Base-by-base conservation (phyloP, 352 stramenopile species). In the Pythium rishiriense region DNA sequence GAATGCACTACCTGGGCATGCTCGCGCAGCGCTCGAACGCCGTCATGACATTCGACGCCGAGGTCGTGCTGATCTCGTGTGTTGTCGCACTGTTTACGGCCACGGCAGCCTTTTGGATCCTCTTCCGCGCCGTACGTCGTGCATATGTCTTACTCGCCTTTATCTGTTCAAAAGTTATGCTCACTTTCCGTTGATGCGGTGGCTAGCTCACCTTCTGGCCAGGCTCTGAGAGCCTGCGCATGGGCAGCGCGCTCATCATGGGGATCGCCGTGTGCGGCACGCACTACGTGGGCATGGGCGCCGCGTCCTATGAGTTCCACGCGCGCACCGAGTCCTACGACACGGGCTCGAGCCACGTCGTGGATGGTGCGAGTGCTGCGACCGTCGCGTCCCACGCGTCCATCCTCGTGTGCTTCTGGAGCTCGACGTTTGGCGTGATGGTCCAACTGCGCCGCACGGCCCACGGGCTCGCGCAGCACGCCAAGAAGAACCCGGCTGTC, bases 1-100 rank as follows among this genome's bases (percentile, higher is more conserved):
- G 78, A 0, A 90, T 90, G 81, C 81, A 88, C 58, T 90, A 88
- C 66, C 48, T 87, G 31, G 81, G 81, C 22, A 90, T 90, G 81
- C 58, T 82, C 50, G 81, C 81, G 0, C 75, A 88, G 58, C 76
- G 78, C 51, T 72, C 79, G 10, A 79, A 87, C 51, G 74, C 76
- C 0, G 56, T 51, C 14, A 77, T 87, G 70, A 58, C 59, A 3
- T 77, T 83, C 39, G 57, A 79, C 28, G 29, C 56, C 17, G 68
- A 67, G 1, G 56, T 91, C 50, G 74, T 88, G 26, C 59, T 71
- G 17, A 39, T 80, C 15, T 91, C 82, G 12, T 75, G 69, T 11
- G 56, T 82, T 4, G 80, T 91, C 15, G 80, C 82, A 9, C 83
- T 87, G 17, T 66, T 80, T 43, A 79, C 81, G 11, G 82, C 82